These are phyloP conservation scores for Russula sp. DNA, from an alignment of 768 basidiomycete genomes.

Conservation along the genomic window DNA sequence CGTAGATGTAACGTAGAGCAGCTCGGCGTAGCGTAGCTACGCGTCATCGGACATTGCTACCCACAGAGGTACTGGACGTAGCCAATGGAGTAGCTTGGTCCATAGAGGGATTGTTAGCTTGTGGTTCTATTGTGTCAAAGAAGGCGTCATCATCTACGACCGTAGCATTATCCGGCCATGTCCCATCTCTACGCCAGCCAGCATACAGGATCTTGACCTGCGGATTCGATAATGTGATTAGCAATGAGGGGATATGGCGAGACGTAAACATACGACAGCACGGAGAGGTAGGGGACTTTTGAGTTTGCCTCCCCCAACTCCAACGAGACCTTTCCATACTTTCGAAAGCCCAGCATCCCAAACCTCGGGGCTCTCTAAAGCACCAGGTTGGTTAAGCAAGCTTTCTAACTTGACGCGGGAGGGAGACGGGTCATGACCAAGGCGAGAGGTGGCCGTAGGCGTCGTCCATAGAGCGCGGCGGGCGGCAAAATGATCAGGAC, in stretches of 20 bases:
- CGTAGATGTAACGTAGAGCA: background rate
- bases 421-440: conserved; percentile 25
- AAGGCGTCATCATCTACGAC: conserved; percentile 22
- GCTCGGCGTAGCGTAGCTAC: too few species aligned
- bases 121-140: conserved; percentile 11
- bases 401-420: conserved; percentile 38
- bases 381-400: conserved; percentile 42
- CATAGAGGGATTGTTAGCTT: background rate
- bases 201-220: conserved; percentile 71
- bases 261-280: conserved; percentile 47
- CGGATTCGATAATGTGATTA: conserved; percentile 22
- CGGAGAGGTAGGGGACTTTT: conserved; percentile 56
- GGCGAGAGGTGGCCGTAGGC: conserved; percentile 27
- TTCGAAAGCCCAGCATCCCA: conserved; percentile 55
- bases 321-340: conserved; percentile 57
- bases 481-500: conserved; percentile 56
- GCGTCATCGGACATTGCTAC: background rate
- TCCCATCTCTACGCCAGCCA: conserved; percentile 70
- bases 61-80: background rate
- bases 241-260: conserved; percentile 11
- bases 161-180: conserved; percentile 58
- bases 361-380: conserved; percentile 42
- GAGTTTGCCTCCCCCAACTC: conserved; percentile 48
- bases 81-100: background rate
- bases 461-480: conserved; percentile 56